Evolutionary conservation across 805 yeast species (phyloP), one percentile per base, ranked within the genome.

Genomic region (Candida germanica): DNA sequence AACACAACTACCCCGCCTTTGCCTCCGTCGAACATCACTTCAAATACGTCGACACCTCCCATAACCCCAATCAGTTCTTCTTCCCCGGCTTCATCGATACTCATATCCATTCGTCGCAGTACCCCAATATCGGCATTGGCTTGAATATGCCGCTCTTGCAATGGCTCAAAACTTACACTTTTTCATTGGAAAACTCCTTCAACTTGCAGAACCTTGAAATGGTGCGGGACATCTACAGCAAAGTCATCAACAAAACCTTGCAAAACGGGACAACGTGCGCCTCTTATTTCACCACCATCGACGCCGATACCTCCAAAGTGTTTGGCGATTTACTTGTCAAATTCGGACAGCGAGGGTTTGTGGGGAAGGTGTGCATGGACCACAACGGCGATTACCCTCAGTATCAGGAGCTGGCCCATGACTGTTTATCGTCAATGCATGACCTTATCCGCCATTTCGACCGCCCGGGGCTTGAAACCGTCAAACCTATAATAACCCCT

Each of bases 341-440:
- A 26, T 48, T 64, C 20, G 95, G 96, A 25, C 98, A 89, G 59
- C 69, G 97, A 42, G 96, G 96, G 0, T 73, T 85, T 36, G 78
- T 93, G 25, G 98, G 98, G 3, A 82, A 91, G 49, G 95, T 87
- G 14, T 93, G 98, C 56, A 93, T 93, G 98, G 83, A 88, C 54
- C 73, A 76, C 42, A 81, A 86, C 61, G 76, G 87, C 1, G 35
- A 50, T 3, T 65, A 46, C 44, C 94, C 93, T 0, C 82, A 75
- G 20, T 83, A 76, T 54, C 79, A 86, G 56, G 89, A 86, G 49
- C 64, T 78, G 1, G 55, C 51, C 19, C 73, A 77, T 17, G 77
- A 74, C 25, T 73, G 84, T 24, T 55, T 80, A 27, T 50, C 59
- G 13, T 69, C 80, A 3, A 85, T 85, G 44, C 44, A 64, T 11